Evolutionary conservation across 306 rosid species (phyloP), one percentile per base, ranked within the genome.

Genomic region (Begonia peltatifolia): DNA sequence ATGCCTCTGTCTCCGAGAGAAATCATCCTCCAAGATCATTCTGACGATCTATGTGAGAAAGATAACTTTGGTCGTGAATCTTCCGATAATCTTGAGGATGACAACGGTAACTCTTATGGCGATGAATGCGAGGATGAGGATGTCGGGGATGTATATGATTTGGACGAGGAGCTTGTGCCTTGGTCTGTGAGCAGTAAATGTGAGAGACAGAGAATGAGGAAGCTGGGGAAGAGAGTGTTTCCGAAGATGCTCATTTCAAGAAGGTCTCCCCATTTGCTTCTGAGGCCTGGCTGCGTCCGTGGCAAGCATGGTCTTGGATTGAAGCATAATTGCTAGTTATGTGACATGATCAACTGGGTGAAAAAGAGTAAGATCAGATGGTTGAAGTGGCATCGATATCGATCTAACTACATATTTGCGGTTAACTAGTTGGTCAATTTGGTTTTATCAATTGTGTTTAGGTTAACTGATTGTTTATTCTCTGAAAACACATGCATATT

Each of bases 281-380:
- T 69, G 15, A 79, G 73, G 70, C 84, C 93, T 13, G 96, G 96
- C 13, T 84, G 92, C 55, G 93, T 84, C 10, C 93, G 80, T 42
- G 96, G 96, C 22, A 88, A 88, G 66, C 93, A 84, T 55, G 96
- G 96, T 4, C 53, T 88, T 35, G 94, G 96, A 1, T 71, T 88
- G 66, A 88, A 84, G 72, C 93, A 88, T 69, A 75, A 54, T 42
- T 53, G 18, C 70, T 87, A 73, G 48, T 41, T 58, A 41, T 50
- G 57, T 43, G n/a, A 43, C 47, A 43, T 11, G 12, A 10, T 43
- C 47, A 13, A 43, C 13, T 43, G 18, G 18, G 18, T 17, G 18
- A 17, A 17, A 17, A 17, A 17, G 1, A 17, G 18, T 17, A 17
- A 17, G 18, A 17, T 17, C 18, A 17, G 18, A 17, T 17, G 18